Evolutionary conservation across 1,284 basidiomycete genomes (phyloP).

Genomic region (Fomes fomentarius): DNA sequence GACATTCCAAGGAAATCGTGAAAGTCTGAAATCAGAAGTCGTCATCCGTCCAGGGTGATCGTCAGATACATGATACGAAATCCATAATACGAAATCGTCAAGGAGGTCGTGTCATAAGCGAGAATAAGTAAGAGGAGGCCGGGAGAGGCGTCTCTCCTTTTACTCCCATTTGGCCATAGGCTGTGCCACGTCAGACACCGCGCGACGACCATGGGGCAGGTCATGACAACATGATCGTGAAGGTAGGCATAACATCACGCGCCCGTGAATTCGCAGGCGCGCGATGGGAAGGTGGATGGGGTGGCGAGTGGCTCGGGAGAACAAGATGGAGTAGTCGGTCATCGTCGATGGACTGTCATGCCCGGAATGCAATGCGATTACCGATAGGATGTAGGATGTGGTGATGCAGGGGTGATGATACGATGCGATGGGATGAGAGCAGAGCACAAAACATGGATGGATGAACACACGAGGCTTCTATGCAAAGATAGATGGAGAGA

Average conservation of each 20-base stretch:
- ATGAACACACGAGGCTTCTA: constrained; percentile 7
- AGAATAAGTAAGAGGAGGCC: constrained; percentile 16
- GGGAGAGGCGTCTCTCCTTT: constrained; percentile 15
- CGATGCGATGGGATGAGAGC: constrained; percentile 14
- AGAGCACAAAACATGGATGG: constrained; percentile 14
- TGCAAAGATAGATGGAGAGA: constrained; percentile 1
- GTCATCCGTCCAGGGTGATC: constrained; percentile 14
- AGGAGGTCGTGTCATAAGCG: constrained; percentile 16
- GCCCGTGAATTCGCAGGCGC: not conserved
- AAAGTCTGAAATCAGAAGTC: constrained; percentile 1
- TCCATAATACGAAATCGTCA: constrained; percentile 21
- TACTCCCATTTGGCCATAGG: constrained; percentile 7
- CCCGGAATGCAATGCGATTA: constrained; percentile 14
- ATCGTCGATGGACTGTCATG: constrained; percentile 7
- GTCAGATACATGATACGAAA: constrained; percentile 13
- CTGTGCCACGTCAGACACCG: not conserved
- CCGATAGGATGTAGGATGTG: constrained; percentile 13
- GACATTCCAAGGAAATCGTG: constrained; percentile 8
- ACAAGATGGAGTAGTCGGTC: constrained; percentile 6
- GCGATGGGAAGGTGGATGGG: not conserved
- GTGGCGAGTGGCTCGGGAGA: not conserved
- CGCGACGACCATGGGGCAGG: constrained; percentile 1
- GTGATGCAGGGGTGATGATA: constrained; percentile 10
- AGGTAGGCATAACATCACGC: constrained; percentile 8
- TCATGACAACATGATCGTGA: constrained; percentile 17